Evolutionary conservation across 768 basidiomycete genomes (phyloP), one percentile per base, ranked within the genome.

Genomic region (Xerocomus potaroensis): DNA sequence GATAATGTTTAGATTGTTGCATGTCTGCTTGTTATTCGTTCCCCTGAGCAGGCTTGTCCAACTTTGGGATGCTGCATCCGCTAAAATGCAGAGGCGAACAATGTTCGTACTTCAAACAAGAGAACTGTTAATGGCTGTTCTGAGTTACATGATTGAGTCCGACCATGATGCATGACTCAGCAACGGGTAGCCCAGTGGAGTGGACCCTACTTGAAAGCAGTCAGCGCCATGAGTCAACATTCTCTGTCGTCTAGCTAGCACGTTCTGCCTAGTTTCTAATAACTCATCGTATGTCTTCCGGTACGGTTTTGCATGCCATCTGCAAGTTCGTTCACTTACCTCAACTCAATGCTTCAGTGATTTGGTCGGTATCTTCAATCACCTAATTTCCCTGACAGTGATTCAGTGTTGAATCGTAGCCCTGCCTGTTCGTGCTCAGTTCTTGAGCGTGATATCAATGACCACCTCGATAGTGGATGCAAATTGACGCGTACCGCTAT

Each of bases 351-450:
- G 43, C 34, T 12, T 42, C 50, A 4, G 55, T 64, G 37, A 60
- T 41, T 21, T 64, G 63, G 63, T 64, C 33, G 15, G 32, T 33
- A 33, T 36, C 27, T 45, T 18, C 24, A 23, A 11, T 14, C 14
- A 18, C 27, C 26, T 27, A 27, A 1, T 11, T 22, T 4, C 32
- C 26, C 8, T 15, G 18, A n/a, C 24, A 21, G 26, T 18, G n/a
- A 45, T 18, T 47, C 4, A 45, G 4, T 33, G 14, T 40, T 18
- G 8, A n/a, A 6, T 22, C 19, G 41, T 47, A 80, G 79, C 44
- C 79, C 79, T 11, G 69, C 77, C 37, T 81, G 79, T 56, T 70
- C 68, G 5, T 63, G 60, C 37, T 49, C 61, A 11, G 76, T 81
- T 18, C 50, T 63, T 19, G 67, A 71, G 36, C 52, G 51, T 34